These are phyloP conservation scores for Solanum acaule DNA, from an alignment of 257 asterid species.

Conservation along the genomic window DNA sequence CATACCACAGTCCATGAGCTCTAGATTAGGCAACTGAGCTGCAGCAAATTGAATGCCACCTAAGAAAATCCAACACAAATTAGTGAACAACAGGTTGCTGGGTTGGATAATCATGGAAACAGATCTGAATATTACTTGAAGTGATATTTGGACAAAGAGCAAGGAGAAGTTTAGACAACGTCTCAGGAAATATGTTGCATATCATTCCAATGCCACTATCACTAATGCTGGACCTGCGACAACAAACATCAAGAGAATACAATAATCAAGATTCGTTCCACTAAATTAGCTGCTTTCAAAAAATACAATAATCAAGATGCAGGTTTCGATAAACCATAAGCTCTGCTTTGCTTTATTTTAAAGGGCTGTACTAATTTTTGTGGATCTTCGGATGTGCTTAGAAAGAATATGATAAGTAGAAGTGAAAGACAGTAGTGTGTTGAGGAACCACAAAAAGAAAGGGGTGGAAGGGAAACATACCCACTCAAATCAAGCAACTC, in stretches of 20 bases:
- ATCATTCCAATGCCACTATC: conserved; percentile 97
- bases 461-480: conserved; percentile 30
- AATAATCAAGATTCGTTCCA: not conserved
- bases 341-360: not conserved
- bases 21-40: conserved; percentile 80
- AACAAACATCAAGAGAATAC: not conserved
- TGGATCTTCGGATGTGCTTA: not conserved
- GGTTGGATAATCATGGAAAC: not conserved
- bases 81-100: not conserved
- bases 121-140: conserved; percentile 47
- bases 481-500: conserved; percentile 97
- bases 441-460: not conserved
- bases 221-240: conserved; percentile 78
- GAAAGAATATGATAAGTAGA: not conserved
- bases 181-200: conserved; percentile 84
- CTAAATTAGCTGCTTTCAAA: not conserved
- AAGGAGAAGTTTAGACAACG: conserved; percentile 68
- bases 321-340: not conserved
- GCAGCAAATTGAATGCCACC: conserved; percentile 98
- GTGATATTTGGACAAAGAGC: conserved; percentile 95
- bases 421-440: not conserved
- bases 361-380: not conserved
- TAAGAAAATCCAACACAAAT: conserved; percentile 6
- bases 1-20: conserved; percentile 96
- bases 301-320: not conserved